These are phyloP conservation scores for Plasmodium reichenowi DNA, from an alignment of 169 alveolate species.

Conservation along the genomic window DNA sequence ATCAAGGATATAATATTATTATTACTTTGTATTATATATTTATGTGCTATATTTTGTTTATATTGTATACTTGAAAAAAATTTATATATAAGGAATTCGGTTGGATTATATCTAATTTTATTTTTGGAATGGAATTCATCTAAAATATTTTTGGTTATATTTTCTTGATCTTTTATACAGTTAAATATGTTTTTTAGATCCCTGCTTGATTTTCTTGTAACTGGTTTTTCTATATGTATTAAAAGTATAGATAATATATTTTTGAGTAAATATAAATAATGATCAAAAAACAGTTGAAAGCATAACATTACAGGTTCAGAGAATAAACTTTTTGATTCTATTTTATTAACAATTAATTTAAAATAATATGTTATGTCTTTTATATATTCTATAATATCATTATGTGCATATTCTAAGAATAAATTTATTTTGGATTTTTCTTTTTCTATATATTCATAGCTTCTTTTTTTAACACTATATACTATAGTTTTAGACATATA, in stretches of 20 bases:
- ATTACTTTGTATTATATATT: neutral
- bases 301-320: slow-evolving; percentile 17
- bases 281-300: slow-evolving; percentile 33
- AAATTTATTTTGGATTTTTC: slow-evolving; percentile 16
- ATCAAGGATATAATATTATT: slow-evolving; percentile 18
- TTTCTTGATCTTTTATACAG: neutral
- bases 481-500: slow-evolving; percentile 14
- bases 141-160: neutral
- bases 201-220: neutral
- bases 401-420: neutral
- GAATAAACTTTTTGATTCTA: slow-evolving; percentile 1
- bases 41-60: slow-evolving; percentile 5
- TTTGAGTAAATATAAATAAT: slow-evolving; percentile 7
- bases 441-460: neutral
- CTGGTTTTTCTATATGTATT: slow-evolving; percentile 12
- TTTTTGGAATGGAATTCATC: slow-evolving; percentile 3
- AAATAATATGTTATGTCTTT: slow-evolving; percentile 20
- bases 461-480: neutral
- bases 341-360: slow-evolving; percentile 13
- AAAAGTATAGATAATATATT: neutral
- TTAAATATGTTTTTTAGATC: neutral
- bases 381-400: slow-evolving; percentile 7
- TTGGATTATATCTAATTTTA: neutral
- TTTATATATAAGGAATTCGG: neutral
- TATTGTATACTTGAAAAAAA: slow-evolving; percentile 3